A percentile compares a stretch with the other conserved stretches of the same genome.
These are phyloP conservation scores for Boletus tylopilopsis DNA, from an alignment of 768 basidiomycete species.

Conservation along the genomic window DNA sequence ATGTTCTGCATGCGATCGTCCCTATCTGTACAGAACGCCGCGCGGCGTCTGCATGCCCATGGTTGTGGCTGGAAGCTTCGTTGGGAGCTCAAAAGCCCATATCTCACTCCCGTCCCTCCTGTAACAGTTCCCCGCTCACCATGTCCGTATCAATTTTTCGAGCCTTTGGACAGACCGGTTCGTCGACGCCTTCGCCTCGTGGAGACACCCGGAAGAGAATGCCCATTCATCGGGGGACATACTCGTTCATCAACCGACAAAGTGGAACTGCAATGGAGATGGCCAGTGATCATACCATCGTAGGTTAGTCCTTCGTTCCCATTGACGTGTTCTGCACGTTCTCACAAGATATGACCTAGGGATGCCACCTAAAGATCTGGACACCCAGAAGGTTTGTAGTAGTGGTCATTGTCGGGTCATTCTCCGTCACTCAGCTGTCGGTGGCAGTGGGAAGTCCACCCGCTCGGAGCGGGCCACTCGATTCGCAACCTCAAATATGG, in stretches of 20 bases:
- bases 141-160: conserved; percentile 24
- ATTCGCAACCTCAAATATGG: conserved; percentile 31
- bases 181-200: conserved; percentile 11
- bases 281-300: conserved; percentile 19
- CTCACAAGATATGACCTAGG: conserved; percentile 14
- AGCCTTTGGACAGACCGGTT: conserved; percentile 14
- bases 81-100: conserved; percentile 17
- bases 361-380: conserved; percentile 29
- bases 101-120: neutral
- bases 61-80: conserved; percentile 16
- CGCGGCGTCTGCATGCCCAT: conserved; percentile 18
- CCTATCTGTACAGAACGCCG: conserved; percentile 3
- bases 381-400: conserved; percentile 25
- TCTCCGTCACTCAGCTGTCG: neutral
- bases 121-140: neutral
- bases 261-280: conserved; percentile 32
- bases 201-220: conserved; percentile 17
- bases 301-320: conserved; percentile 16
- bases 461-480: conserved; percentile 27
- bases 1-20: conserved; percentile 12
- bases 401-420: neutral
- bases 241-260: conserved; percentile 30
- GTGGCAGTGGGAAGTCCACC: conserved; percentile 28
- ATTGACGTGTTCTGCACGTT: neutral
- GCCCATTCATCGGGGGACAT: conserved; percentile 29